These are phyloP conservation scores for Leishmania guyanensis DNA, from an alignment of 208 protist species.

Conservation along the genomic window DNA sequence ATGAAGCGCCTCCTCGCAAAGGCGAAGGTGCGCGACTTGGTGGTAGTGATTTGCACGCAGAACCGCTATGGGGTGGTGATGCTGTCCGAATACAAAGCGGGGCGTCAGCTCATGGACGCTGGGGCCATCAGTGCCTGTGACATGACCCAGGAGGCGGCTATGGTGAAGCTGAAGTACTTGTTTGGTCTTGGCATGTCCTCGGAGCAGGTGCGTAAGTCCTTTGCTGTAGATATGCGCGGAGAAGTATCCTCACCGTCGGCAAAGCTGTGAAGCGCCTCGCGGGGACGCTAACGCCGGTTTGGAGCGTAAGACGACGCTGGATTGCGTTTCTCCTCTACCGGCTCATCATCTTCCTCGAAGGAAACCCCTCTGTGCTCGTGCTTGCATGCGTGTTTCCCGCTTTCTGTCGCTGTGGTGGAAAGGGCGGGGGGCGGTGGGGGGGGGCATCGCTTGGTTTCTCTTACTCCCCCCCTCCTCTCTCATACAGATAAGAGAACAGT, in stretches of 20 bases:
- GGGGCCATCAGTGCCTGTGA: conserved; percentile 80
- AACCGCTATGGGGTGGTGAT: conserved; percentile 79
- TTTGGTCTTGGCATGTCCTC: conserved; percentile 60
- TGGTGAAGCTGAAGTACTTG: conserved; percentile 92
- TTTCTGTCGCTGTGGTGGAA: background rate
- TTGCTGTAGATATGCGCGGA: conserved; percentile 28
- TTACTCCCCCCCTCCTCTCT: conserved; percentile 5
- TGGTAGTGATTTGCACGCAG: conserved; percentile 92
- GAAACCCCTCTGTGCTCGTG: background rate
- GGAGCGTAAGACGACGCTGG: background rate
- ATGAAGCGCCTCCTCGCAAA: conserved; percentile 73
- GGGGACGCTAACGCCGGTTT: background rate
- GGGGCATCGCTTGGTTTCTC: background rate
- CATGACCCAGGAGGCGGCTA: conserved; percentile 92
- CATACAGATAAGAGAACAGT: background rate
- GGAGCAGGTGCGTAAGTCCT: conserved; percentile 37
- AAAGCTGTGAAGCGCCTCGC: background rate
- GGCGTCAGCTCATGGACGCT: conserved; percentile 55
- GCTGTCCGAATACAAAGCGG: conserved; percentile 80
- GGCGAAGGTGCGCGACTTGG: conserved; percentile 72
- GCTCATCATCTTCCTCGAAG: background rate
- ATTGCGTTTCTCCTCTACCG: background rate
- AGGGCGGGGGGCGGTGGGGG: background rate
- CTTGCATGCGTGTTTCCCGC: background rate
- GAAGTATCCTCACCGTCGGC: conserved; percentile 5